Conservation (phyloP, 768 basidiomycete species). For the Amylocystis lapponica region DNA sequence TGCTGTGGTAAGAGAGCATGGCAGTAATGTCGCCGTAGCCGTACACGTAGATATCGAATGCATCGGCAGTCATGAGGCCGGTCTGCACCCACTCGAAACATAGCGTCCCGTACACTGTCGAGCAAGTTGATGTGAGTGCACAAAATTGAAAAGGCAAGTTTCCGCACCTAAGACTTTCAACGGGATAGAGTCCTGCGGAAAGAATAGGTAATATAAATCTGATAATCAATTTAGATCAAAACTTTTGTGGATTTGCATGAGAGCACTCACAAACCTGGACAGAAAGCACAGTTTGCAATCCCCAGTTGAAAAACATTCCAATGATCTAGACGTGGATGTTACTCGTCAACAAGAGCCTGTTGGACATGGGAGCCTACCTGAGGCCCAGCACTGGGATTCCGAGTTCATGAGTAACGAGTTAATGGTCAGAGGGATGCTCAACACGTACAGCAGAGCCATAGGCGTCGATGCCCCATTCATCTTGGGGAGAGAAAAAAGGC, state of each 20-base stretch:
- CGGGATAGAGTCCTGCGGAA: background rate
- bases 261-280: conserved; percentile 1
- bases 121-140: background rate
- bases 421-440: no score
- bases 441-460: no score
- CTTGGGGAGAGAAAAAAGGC: no score
- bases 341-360: background rate
- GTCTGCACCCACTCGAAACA: conserved; percentile 6
- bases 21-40: background rate
- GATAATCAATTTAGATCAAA: background rate
- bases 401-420: no score
- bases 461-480: no score
- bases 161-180: conserved; percentile 1
- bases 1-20: background rate
- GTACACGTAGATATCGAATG: conserved; percentile 1
- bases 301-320: conserved; percentile 5
- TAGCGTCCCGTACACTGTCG: conserved; percentile 5
- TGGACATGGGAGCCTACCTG: background rate
- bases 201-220: conserved; percentile 5
- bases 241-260: background rate
- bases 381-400: background rate
- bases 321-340: background rate
- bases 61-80: background rate
- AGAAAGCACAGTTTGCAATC: background rate
- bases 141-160: background rate